Evolutionary conservation across 257 asterid genomes (phyloP).

Genomic region (Parsonsia alboflavescens): DNA sequence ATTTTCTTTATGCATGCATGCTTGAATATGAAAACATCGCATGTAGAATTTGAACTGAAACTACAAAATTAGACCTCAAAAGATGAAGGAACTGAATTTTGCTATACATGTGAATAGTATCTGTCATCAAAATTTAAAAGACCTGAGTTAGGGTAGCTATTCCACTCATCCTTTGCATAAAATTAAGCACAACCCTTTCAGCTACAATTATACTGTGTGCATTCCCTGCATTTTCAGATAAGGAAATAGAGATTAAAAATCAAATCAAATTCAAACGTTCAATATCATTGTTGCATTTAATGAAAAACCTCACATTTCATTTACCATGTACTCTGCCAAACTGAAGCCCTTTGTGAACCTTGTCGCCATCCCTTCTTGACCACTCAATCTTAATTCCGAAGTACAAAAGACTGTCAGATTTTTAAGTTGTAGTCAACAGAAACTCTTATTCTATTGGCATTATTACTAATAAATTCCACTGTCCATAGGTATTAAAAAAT

Average conservation of each 20-base stretch:
- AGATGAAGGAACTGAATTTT: neutral
- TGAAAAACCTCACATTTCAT: slow-evolving; percentile 10
- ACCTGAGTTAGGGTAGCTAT: slow-evolving; percentile 96
- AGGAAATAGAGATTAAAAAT: slow-evolving; percentile 11
- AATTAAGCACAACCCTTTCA: slow-evolving; percentile 95
- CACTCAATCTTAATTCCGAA: slow-evolving; percentile 63
- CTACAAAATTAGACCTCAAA: neutral
- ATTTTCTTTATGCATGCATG: neutral
- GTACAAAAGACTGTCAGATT: neutral
- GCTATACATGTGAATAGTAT: neutral
- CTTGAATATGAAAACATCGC: neutral
- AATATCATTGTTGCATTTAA: neutral
- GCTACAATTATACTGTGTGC: slow-evolving; percentile 88
- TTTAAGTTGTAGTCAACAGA: neutral
- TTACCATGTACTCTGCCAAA: slow-evolving; percentile 90
- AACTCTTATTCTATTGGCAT: neutral
- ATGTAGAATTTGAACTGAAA: neutral
- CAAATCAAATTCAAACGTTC: slow-evolving; percentile 10
- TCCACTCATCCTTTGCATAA: slow-evolving; percentile 99
- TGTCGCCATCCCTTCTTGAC: slow-evolving; percentile 75
- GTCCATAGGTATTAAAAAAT: neutral
- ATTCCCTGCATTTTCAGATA: slow-evolving; percentile 47
- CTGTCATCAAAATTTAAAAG: slow-evolving; percentile 12
- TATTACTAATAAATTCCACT: neutral
- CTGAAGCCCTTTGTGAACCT: slow-evolving; percentile 76